phyloP scores from a whole-genome alignment of 805 yeast genomes.

The Ogataea methylovora region DNA sequence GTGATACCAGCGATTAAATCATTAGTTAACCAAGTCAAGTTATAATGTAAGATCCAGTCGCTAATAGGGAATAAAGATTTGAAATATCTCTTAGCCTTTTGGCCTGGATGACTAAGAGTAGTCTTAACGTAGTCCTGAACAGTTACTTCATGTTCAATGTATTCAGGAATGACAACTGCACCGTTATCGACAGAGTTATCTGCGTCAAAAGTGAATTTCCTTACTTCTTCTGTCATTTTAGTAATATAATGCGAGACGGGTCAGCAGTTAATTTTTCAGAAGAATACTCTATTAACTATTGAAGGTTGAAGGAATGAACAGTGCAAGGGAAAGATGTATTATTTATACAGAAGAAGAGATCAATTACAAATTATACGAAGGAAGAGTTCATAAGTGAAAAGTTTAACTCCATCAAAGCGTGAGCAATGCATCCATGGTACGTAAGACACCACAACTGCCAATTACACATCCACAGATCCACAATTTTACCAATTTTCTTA shows the following conservation, averaged over 20 bases:
- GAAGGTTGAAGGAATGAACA: too few relatives aligned
- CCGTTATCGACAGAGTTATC: neutral
- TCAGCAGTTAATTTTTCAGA: too few relatives aligned
- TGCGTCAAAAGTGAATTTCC: neutral
- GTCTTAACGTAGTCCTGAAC: constrained; percentile 20
- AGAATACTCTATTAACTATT: too few relatives aligned
- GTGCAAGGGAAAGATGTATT: too few relatives aligned
- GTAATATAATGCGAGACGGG: neutral
- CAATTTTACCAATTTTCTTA: too few relatives aligned
- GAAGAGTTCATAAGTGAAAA: neutral
- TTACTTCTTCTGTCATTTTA: neutral
- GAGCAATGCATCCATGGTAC: too few relatives aligned
- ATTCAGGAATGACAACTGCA: constrained; percentile 4
- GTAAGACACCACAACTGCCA: too few relatives aligned
- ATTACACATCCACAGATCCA: too few relatives aligned
- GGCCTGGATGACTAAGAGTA: constrained; percentile 30
- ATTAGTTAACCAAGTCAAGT: constrained; percentile 66
- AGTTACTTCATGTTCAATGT: constrained; percentile 18
- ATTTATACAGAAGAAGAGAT: too few relatives aligned
- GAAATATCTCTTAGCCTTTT: constrained; percentile 38
- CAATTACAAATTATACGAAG: neutral
- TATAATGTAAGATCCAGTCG: constrained; percentile 83
- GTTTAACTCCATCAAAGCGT: neutral
- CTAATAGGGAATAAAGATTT: constrained; percentile 69
- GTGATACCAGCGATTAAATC: constrained; percentile 91